Percentiles rank a stretch among this genome's conserved stretches.
Evolutionary conservation across 2,329 filamentous ascomycete genomes (phyloP).

Genomic region (Aspergillus tanneri): DNA sequence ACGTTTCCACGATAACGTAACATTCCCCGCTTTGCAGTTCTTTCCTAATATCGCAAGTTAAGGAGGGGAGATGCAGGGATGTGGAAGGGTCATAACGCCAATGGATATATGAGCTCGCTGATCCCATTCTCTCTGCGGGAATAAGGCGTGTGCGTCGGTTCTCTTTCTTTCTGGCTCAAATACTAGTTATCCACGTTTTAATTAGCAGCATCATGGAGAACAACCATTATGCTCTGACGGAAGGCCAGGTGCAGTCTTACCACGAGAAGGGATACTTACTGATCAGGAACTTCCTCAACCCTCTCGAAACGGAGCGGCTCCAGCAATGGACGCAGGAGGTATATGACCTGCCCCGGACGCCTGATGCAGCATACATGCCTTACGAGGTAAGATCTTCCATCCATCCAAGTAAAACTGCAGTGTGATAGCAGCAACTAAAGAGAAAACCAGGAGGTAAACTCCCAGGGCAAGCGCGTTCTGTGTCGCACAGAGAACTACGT

Average conservation of each 20-base stretch:
- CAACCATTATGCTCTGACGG: slow-evolving; percentile 18
- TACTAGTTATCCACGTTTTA: neutral
- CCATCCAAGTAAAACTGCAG: neutral
- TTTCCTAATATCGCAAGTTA: neutral
- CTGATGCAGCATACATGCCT: slow-evolving; percentile 33
- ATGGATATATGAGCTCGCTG: slow-evolving; percentile 5
- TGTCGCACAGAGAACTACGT: slow-evolving; percentile 38
- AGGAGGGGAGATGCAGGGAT: too few relatives aligned
- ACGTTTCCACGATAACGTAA: neutral
- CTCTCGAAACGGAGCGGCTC: slow-evolving; percentile 19
- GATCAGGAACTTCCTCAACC: slow-evolving; percentile 24
- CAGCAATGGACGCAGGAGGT: slow-evolving; percentile 38
- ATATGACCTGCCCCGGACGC: slow-evolving; percentile 33
- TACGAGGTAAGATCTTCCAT: slow-evolving; percentile 26
- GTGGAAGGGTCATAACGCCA: neutral
- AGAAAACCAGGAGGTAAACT: slow-evolving; percentile 28
- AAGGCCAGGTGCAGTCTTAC: slow-evolving; percentile 27
- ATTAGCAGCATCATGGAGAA: slow-evolving; percentile 20
- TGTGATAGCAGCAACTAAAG: neutral
- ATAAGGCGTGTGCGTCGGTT: neutral
- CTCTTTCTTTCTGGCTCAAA: neutral
- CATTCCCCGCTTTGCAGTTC: slow-evolving; percentile 3
- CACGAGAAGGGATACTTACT: slow-evolving; percentile 33
- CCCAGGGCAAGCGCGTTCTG: slow-evolving; percentile 30
- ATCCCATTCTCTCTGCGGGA: neutral